A percentile compares a stretch with the other conserved stretches of the same genome.
phyloP scores from a whole-genome alignment of 345 rosid genomes.

The Excoecaria agallocha region DNA sequence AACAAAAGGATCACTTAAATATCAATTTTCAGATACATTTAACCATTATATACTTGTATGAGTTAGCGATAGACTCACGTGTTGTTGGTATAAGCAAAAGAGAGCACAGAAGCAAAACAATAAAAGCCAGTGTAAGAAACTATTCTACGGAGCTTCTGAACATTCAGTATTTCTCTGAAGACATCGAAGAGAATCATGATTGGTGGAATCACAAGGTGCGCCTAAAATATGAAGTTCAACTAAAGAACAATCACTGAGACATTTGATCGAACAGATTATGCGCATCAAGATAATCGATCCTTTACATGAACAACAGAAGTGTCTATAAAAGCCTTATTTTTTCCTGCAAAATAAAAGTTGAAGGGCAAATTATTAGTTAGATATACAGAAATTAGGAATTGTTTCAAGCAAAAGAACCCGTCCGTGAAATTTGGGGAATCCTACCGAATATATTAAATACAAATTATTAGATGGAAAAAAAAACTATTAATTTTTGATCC shows the following conservation, averaged over 20 bases:
- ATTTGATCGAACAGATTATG: constrained; percentile 14
- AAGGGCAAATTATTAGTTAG: too few species aligned
- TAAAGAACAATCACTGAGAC: neutral
- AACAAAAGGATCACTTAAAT: neutral
- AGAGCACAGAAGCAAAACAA: constrained; percentile 54
- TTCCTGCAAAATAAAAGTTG: too few species aligned
- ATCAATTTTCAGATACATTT: constrained; percentile 5
- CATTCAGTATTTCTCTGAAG: constrained; percentile 56
- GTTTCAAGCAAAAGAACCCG: too few species aligned
- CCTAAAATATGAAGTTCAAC: neutral
- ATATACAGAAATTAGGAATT: too few species aligned
- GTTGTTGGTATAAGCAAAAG: constrained; percentile 71
- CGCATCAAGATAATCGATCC: neutral
- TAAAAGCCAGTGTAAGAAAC: constrained; percentile 75
- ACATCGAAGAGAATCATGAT: constrained; percentile 40
- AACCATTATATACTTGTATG: neutral
- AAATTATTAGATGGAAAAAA: too few species aligned
- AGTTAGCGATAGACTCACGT: constrained; percentile 47
- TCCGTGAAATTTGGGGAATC: too few species aligned
- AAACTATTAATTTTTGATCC: too few species aligned
- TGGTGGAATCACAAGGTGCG: neutral
- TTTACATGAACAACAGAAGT: neutral
- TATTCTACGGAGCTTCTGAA: constrained; percentile 75
- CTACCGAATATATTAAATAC: too few species aligned
- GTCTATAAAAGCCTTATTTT: too few species aligned